Conservation (phyloP, 805 yeast genomes). For the Myxozyma geophila region DNA sequence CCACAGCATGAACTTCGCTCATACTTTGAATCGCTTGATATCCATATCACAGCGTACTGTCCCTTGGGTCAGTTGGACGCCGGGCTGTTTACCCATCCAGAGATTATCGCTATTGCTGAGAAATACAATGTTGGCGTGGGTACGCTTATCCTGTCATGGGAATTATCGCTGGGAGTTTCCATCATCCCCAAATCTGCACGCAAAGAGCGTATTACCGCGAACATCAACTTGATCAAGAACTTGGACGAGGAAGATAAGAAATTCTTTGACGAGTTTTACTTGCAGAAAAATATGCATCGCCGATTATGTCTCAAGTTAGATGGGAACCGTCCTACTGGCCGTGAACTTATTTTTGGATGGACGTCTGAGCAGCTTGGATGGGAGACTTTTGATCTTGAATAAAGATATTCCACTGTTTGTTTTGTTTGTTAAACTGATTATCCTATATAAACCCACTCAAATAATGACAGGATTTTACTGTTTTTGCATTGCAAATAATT, state of each 20-base stretch:
- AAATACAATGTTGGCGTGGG: slow-evolving; percentile 59
- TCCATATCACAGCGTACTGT: slow-evolving; percentile 71
- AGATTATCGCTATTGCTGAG: slow-evolving; percentile 69
- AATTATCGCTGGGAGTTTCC: slow-evolving; percentile 62
- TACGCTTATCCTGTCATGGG: slow-evolving; percentile 78
- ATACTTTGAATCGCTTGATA: slow-evolving; percentile 57
- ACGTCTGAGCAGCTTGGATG: slow-evolving; percentile 32
- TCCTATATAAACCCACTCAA: neutral
- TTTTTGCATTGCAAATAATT: too few relatives aligned
- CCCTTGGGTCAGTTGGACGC: slow-evolving; percentile 75
- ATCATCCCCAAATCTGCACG: slow-evolving; percentile 66
- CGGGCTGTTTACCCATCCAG: slow-evolving; percentile 59
- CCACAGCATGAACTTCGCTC: slow-evolving; percentile 52
- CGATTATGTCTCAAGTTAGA: slow-evolving; percentile 22
- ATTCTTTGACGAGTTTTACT: slow-evolving; percentile 16
- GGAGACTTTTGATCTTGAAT: slow-evolving; percentile 14
- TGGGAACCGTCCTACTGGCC: slow-evolving; percentile 18
- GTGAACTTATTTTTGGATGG: slow-evolving; percentile 32
- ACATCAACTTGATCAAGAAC: slow-evolving; percentile 41
- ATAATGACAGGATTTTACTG: neutral
- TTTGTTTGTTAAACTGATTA: neutral
- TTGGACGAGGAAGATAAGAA: slow-evolving; percentile 15
- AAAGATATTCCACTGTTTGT: neutral
- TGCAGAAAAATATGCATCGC: slow-evolving; percentile 25
- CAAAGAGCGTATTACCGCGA: slow-evolving; percentile 40